Evolutionary conservation across 2,329 filamentous ascomycete species (phyloP), one percentile per base, ranked within the genome.

Genomic region (Talaromyces sp.): DNA sequence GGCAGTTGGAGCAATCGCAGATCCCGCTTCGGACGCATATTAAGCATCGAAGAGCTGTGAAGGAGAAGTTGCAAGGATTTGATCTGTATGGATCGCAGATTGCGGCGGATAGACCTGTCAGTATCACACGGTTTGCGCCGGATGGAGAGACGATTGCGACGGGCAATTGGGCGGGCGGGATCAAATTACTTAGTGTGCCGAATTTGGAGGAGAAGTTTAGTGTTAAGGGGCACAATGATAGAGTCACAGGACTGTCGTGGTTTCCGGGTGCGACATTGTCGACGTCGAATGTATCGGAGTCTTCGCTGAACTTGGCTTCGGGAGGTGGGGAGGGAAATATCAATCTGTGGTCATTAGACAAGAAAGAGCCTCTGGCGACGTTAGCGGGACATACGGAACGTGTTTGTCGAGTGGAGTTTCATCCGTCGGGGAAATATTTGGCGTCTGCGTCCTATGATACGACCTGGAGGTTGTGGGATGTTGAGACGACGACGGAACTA

Each of bases 391-490:
- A 99, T 74, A 89, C 86, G 4, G 91, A 90, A 62, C 89, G 95
- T 67, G 93, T 99, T 9, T 97, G 93, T 72, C 88, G 94, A 64
- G 90, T 96, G 13, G 95, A 97, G 66, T 97, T 98, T 73, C 95
- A 99, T 70, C 95, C 95, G 0, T 96, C 92, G 0, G 94, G 94
- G 3, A 86, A 86, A 67, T 98, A 94, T 73, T 83, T 98, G 6
- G 95, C 94, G 5, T 97, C 93, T 0, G 95, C 95, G 7, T 97
- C 93, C 0, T 95, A 95, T 72, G 95, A 99, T 75, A 97, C 93
- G 2, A 97, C 95, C 0, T 99, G 95, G 95, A 88, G 94, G 52
- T 82, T 99, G 39, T 99, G 95, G 94, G 94, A 98, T 75, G 87
- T 98, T 0, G 89, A 92, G 70, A 95, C 90, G 0, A 91, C 88